Evolutionary conservation across 306 rosid species (phyloP).

Genomic region (Cicer judaicum): DNA sequence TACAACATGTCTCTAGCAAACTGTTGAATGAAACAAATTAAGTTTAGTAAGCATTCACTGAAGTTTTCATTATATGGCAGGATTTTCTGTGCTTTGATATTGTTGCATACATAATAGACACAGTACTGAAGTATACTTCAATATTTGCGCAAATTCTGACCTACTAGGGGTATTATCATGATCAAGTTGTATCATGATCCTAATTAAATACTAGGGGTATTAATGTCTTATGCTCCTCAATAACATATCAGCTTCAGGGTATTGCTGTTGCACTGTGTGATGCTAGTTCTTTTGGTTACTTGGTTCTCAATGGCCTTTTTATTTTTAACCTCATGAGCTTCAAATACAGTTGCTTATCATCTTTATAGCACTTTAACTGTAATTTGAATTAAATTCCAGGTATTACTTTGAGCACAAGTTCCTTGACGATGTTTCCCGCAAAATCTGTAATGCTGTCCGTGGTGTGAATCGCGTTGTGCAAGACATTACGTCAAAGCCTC

Average conservation of each 20-base stretch:
- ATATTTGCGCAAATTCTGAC: neutral
- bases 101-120: conserved; percentile 25
- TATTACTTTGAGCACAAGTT: conserved; percentile 85
- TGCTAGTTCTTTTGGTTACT: conserved; percentile 23
- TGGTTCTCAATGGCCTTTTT: conserved; percentile 11
- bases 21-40: conserved; percentile 1
- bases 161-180: neutral
- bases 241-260: conserved; percentile 21
- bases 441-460: conserved; percentile 86
- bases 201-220: neutral
- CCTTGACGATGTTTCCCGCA: conserved; percentile 75
- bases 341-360: neutral
- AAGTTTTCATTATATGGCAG: neutral
- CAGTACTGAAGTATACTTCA: neutral
- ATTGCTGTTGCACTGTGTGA: conserved; percentile 17
- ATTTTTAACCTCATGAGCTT: conserved; percentile 3
- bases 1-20: neutral
- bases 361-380: conserved; percentile 17
- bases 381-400: conserved; percentile 56
- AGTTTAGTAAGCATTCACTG: conserved; percentile 9
- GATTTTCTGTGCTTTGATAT: conserved; percentile 16
- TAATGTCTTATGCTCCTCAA: neutral
- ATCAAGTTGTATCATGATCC: neutral
- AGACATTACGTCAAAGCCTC: conserved; percentile 97
- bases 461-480: conserved; percentile 90